A percentile compares a stretch with the other conserved stretches of the same genome.
Evolutionary conservation across 805 yeast species (phyloP).

Genomic region (Lachancea lanzarotensis): DNA sequence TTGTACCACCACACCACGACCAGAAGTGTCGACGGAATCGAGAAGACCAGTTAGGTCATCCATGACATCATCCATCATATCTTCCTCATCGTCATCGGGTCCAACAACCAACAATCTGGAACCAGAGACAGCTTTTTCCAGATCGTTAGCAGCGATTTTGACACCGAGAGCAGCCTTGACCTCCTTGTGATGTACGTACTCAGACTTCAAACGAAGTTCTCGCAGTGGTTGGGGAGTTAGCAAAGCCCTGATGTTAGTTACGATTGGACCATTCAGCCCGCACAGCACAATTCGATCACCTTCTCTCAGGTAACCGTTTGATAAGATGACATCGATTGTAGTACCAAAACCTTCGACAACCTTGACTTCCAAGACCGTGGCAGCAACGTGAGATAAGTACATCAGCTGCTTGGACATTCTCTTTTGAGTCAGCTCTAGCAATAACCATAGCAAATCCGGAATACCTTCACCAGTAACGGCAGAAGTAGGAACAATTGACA

Average conservation of each 20-base stretch:
- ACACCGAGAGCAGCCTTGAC: slow-evolving; percentile 99
- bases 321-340: slow-evolving; percentile 93
- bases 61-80: slow-evolving; percentile 96
- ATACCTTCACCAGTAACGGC: slow-evolving; percentile 99
- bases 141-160: slow-evolving; percentile 94
- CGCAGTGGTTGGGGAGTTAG: slow-evolving; percentile 97
- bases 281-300: slow-evolving; percentile 94
- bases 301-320: slow-evolving; percentile 92
- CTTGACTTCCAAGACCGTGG: slow-evolving; percentile 94
- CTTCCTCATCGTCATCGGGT: slow-evolving; percentile 97
- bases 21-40: slow-evolving; percentile 90
- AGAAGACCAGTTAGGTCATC: slow-evolving; percentile 92
- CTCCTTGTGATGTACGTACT: slow-evolving; percentile 92
- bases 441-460: slow-evolving; percentile 93
- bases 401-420: slow-evolving; percentile 98
- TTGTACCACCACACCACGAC: slow-evolving; percentile 97
- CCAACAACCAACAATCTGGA: slow-evolving; percentile 92
- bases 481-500: slow-evolving; percentile 95
- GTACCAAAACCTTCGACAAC: slow-evolving; percentile 98
- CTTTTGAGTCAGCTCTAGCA: slow-evolving; percentile 92
- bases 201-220: slow-evolving; percentile 94
- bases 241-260: slow-evolving; percentile 90
- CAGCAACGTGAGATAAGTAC: slow-evolving; percentile 86
- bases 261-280: slow-evolving; percentile 98
- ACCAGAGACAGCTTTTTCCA: slow-evolving; percentile 99